Base-by-base conservation (phyloP, 306 rosid genomes). In the Arachis stenosperma region DNA sequence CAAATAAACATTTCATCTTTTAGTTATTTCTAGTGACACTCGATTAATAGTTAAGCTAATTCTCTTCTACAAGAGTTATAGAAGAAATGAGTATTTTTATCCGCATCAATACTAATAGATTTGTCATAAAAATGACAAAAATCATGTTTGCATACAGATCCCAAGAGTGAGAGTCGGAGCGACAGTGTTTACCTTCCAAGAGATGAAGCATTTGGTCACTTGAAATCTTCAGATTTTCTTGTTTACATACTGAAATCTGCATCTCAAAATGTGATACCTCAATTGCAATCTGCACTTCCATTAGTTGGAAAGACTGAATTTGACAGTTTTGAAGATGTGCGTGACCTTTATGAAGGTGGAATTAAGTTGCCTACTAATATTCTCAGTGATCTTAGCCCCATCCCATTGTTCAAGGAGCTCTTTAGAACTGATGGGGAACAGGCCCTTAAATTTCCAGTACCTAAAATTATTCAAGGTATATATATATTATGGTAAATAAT, bases 171-270 rank as follows among this genome's bases (percentile, higher is more conserved):
- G 89, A 86, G 76, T 5, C 76, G 80, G 5, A 80, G 83, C 61
- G 84, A 67, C 67, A 61, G 12, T 29, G 62, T 91, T 51, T 91
- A 91, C 46, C 88, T 90, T 54, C 98, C 96, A 9, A 85, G 94
- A 74, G 98, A 89, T 52, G 98, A 92, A 65, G 59, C 85, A 65
- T 89, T 92, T 76, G 90, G 92, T 11, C 88, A 85, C 84, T 65
- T 84, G 69, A 92, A 92, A 84, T 71, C 91, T 39, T 75, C 86
- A 3, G 98, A 92, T 40, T 90, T 92, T 41, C 73, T 92, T 22
- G 84, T 65, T 7, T 90, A 78, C 66, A 79, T 86, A 27, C 82
- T 90, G 36, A 92, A 92, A 72, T 84, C 90, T 9, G 59, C 91
- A 41, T 51, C 88, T 36, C 93, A 88, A 43, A 65, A 78, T 13